A percentile compares a stretch with the other conserved stretches of the same genome.
Conservation (phyloP, 805 yeast species). For the Cyberlindnera americana region DNA sequence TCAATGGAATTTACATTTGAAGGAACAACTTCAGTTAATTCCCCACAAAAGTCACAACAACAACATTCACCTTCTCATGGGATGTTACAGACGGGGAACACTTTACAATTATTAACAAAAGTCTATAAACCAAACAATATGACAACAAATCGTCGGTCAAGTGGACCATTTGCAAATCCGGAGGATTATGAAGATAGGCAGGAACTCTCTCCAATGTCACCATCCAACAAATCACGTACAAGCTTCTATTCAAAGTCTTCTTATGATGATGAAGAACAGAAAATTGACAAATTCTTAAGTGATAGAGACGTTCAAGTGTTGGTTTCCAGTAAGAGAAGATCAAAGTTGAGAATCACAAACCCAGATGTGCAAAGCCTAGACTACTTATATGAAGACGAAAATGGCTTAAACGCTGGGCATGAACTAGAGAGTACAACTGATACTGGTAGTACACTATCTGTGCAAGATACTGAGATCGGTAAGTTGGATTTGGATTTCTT, state of each 20-base stretch:
- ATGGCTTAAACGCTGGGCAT: no score
- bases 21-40: slow-evolving; percentile 2
- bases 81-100: slow-evolving; percentile 1
- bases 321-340: slow-evolving; percentile 61
- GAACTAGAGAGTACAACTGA: slow-evolving; percentile 9
- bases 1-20: slow-evolving; percentile 2
- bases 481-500: slow-evolving; percentile 12
- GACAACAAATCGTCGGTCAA: background rate
- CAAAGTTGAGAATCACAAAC: slow-evolving; percentile 56
- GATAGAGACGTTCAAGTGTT: slow-evolving; percentile 67
- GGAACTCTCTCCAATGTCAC: slow-evolving; percentile 17
- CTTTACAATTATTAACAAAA: slow-evolving; percentile 3
- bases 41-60: slow-evolving; percentile 1
- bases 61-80: background rate
- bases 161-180: slow-evolving; percentile 24
- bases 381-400: slow-evolving; percentile 1
- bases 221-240: slow-evolving; percentile 15
- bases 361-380: slow-evolving; percentile 41
- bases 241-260: slow-evolving; percentile 6
- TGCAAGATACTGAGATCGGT: slow-evolving; percentile 2
- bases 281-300: slow-evolving; percentile 41
- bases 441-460: slow-evolving; percentile 7
- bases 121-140: slow-evolving; percentile 5
- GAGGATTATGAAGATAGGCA: slow-evolving; percentile 25
- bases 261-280: slow-evolving; percentile 22